Evolutionary conservation across 352 stramenopile species (phyloP), one percentile per base, ranked within the genome.

Genomic region (Thraustotheca clavata): DNA sequence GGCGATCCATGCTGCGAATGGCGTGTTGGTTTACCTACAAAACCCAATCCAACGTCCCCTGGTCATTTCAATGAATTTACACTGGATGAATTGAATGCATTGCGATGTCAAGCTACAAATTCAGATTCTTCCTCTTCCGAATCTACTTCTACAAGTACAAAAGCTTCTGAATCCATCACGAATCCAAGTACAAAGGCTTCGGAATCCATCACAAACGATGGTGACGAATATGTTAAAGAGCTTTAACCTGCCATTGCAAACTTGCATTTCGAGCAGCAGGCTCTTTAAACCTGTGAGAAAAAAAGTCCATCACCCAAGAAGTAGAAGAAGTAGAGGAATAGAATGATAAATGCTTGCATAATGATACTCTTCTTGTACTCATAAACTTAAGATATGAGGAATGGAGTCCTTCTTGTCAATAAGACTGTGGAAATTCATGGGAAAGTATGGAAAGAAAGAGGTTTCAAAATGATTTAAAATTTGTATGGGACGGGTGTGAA

Each of bases 31-130:
- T 52, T 32, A 18, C 61, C 61, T 12, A 39, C 46, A 9, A 32
- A 24, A n/a, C 27, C 34, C 18, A 63, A 68, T 31, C 63, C 68
- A 9, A 79, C 67, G 39, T 75, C 76, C 20, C 76, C 76, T 39
- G 76, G 76, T 3, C 67, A 79, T 12, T 29, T 67, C 0, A 76
- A 80, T 48, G 68, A 62, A 40, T 83, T 83, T 60, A 76, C 76
- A 5, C 54, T 47, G 16, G 59, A 48, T 11, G 49, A 80, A 20
- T 59, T 83, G 3, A 46, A 52, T 33, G 36, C 60, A 20, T 73
- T 83, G 63, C 63, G 55, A 18, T 83, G 76, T n/a, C n/a, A n/a
- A n/a, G n/a, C n/a, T n/a, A n/a, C n/a, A n/a, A n/a, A n/a, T n/a
- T n/a, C n/a, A n/a, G n/a, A n/a, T n/a, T n/a, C n/a, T n/a, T n/a